phyloP scores from a whole-genome alignment of 2,329 filamentous ascomycete genomes.

The Apiospora marii region DNA sequence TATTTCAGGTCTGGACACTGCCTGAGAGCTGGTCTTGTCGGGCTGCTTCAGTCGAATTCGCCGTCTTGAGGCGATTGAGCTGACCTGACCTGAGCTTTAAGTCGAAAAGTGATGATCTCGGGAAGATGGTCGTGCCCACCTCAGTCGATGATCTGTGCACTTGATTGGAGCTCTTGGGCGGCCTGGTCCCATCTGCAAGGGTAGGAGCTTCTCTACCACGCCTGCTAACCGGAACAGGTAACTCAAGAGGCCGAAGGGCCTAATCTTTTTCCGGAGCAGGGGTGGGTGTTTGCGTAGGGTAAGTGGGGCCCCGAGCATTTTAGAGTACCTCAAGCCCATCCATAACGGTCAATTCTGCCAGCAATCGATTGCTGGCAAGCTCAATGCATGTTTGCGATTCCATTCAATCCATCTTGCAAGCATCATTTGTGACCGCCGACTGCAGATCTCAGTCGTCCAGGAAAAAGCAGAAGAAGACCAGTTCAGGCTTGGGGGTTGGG shows the following conservation, averaged over 20 bases:
- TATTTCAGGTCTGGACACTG: neutral
- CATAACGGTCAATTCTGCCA: neutral
- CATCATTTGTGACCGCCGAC: constrained; percentile 9
- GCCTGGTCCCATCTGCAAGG: constrained; percentile 7
- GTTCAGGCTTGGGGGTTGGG: constrained; percentile 1
- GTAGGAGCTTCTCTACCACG: neutral
- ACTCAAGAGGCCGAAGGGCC: neutral
- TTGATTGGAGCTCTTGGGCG: constrained; percentile 14
- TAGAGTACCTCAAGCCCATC: neutral
- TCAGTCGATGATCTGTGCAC: neutral
- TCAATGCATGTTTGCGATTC: constrained; percentile 8
- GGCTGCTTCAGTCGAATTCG: constrained; percentile 9
- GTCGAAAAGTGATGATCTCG: constrained; percentile 23
- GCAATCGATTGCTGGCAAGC: neutral
- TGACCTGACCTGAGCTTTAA: neutral
- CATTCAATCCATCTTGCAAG: neutral
- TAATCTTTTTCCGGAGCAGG: constrained; percentile 20
- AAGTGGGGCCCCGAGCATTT: neutral
- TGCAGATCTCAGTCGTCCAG: constrained; percentile 16
- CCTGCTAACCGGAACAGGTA: constrained; percentile 7
- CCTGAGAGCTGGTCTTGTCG: neutral
- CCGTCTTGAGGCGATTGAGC: constrained; percentile 1
- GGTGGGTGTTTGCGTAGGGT: neutral
- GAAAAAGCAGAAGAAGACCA: constrained; percentile 8
- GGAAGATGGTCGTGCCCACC: neutral